Conservation (phyloP, 805 yeast genomes). For the Huiozyma sinensis region DNA sequence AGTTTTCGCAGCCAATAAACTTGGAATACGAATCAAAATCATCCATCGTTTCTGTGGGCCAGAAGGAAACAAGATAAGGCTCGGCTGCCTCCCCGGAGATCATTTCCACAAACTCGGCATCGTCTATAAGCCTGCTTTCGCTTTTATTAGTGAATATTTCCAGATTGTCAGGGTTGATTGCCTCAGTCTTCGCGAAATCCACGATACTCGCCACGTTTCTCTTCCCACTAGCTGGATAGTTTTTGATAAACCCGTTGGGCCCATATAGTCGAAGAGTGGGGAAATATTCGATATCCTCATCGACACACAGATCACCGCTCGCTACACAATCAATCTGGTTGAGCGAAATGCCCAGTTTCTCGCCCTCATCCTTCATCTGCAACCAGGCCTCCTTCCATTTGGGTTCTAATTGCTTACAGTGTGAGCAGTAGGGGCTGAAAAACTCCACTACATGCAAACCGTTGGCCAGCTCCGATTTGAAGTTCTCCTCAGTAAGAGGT, state of each 20-base stretch:
- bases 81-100: slow-evolving; percentile 39
- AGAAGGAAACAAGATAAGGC: slow-evolving; percentile 53
- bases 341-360: slow-evolving; percentile 38
- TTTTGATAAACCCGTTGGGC: slow-evolving; percentile 37
- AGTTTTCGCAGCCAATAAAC: slow-evolving; percentile 37
- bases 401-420: slow-evolving; percentile 74
- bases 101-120: slow-evolving; percentile 35
- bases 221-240: slow-evolving; percentile 38
- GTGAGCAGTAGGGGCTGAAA: slow-evolving; percentile 81
- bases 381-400: slow-evolving; percentile 63
- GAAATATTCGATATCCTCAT: slow-evolving; percentile 51
- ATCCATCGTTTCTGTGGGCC: slow-evolving; percentile 43
- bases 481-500: slow-evolving; percentile 38
- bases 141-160: slow-evolving; percentile 32
- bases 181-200: slow-evolving; percentile 45
- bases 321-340: slow-evolving; percentile 79
- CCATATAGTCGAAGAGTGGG: slow-evolving; percentile 68
- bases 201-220: slow-evolving; percentile 41
- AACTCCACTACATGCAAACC: slow-evolving; percentile 75
- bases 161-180: slow-evolving; percentile 33
- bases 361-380: slow-evolving; percentile 36
- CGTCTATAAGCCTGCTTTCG: slow-evolving; percentile 31
- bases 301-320: slow-evolving; percentile 73
- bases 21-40: slow-evolving; percentile 26
- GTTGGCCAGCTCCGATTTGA: slow-evolving; percentile 37